phyloP scores from a whole-genome alignment of 768 basidiomycete species.

The Trametes coccinea region DNA sequence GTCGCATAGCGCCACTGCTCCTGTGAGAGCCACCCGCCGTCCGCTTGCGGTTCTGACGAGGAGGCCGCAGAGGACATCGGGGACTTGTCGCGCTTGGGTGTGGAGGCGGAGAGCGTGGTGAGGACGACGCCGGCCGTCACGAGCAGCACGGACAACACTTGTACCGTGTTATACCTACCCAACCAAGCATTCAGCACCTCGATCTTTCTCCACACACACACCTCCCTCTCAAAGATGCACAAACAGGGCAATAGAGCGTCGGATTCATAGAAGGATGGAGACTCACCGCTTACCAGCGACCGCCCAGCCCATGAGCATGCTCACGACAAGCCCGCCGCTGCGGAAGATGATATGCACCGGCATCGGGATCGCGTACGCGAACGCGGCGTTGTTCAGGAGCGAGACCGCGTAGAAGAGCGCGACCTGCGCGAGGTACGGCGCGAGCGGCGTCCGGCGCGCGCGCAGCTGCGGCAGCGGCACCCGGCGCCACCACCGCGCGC shows the following conservation, averaged over 20 bases:
- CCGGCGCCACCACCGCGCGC: neutral
- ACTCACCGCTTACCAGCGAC: constrained; percentile 63
- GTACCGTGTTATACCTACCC: constrained; percentile 57
- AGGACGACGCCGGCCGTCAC: constrained; percentile 79
- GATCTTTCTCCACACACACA: neutral
- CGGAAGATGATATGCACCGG: constrained; percentile 93
- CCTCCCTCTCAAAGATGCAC: no score
- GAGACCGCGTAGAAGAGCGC: constrained; percentile 78
- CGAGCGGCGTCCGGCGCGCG: constrained; percentile 67
- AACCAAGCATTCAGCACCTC: neutral
- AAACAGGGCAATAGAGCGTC: no score
- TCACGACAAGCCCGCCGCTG: constrained; percentile 83
- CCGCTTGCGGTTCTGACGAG: neutral
- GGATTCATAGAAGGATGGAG: neutral
- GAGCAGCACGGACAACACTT: constrained; percentile 74
- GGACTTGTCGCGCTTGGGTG: constrained; percentile 27
- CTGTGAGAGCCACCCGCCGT: constrained; percentile 4
- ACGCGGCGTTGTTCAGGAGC: constrained; percentile 88
- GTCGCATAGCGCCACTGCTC: constrained; percentile 51
- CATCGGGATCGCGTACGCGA: constrained; percentile 86
- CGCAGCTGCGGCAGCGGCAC: constrained; percentile 48
- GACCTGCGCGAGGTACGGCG: constrained; percentile 78
- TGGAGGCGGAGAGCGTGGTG: constrained; percentile 78
- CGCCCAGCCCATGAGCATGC: constrained; percentile 77
- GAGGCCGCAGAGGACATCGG: constrained; percentile 1